Evolutionary conservation across 2,329 filamentous ascomycete genomes (phyloP).

Genomic region (Metarhizium humberi): DNA sequence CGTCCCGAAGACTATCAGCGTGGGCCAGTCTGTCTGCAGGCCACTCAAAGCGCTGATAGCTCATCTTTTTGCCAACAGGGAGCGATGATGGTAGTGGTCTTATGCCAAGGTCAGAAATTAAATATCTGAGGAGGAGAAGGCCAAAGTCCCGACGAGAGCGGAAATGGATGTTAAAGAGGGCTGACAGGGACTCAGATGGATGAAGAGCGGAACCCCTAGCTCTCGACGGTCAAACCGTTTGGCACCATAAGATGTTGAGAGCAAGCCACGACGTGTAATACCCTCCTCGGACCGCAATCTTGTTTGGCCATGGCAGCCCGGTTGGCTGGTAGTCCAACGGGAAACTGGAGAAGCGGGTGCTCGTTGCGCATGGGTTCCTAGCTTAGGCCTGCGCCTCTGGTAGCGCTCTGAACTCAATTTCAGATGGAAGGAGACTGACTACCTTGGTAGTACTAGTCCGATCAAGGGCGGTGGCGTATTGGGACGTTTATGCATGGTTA

Average conservation of each 20-base stretch:
- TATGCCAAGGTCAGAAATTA: neutral
- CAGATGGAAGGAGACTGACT: neutral
- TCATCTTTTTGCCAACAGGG: slow-evolving; percentile 2
- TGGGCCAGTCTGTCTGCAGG: neutral
- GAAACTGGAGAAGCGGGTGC: slow-evolving; percentile 1
- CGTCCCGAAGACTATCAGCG: neutral
- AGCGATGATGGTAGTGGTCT: neutral
- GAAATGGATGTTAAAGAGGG: neutral
- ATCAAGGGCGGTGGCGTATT: neutral
- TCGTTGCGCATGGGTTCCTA: slow-evolving; percentile 4
- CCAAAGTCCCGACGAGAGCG: neutral
- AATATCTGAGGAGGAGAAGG: neutral
- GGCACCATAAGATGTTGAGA: neutral
- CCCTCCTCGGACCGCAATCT: neutral
- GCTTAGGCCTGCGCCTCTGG: neutral
- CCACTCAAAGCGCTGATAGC: slow-evolving; percentile 3
- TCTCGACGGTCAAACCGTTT: neutral
- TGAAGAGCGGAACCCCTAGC: neutral
- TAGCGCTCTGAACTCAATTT: neutral
- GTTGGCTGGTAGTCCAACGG: neutral
- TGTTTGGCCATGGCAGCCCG: neutral
- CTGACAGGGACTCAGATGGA: neutral
- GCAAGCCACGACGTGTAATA: neutral
- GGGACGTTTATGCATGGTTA: neutral
- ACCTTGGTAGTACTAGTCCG: neutral